Base-by-base conservation (phyloP, 306 rosid species). In the Calophaca sinica region DNA sequence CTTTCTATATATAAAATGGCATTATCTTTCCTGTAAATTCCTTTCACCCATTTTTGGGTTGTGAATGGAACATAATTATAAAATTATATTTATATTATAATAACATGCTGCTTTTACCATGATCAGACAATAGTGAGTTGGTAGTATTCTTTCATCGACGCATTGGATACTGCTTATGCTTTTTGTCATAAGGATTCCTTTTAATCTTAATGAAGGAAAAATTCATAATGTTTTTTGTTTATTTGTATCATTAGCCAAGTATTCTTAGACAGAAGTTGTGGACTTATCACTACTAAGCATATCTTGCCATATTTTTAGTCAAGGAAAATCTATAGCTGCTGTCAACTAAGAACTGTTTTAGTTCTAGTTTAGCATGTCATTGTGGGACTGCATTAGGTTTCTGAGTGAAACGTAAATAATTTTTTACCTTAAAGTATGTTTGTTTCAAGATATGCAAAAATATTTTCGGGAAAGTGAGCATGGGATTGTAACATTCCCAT, bases 21-120 rank as follows among this genome's bases (percentile, higher is more conserved):
- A 0, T 45, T 49, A 36, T 61, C 20, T 49, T 2, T 67, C 50
- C 32, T 55, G 46, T 45, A n/a, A 6, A 68, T 52, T 60, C 29
- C 48, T 42, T 61, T 52, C 29, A 31, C 61, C 64, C 42, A 15
- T 26, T 46, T 69, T 78, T 54, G 60, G 60, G 50, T 49, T 33
- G 36, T 73, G 36, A 78, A 36, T 61, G 66, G 53, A 49, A 71
- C 54, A 31, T 42, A 41, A 76, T 46, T 41, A 28, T 50, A 7
- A 62, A 57, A 57, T 33, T 35, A 41, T 80, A 28, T 59, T 36
- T 4, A 33, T 33, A 33, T 33, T 33, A 3, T 54, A 28, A 70
- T 44, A 31, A 52, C 42, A 41, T 62, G 36, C 14, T 54, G 15
- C 38, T 60, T 35, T n/a, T 44, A 42, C 15, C 9, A 38, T 36